phyloP scores from a whole-genome alignment of 352 stramenopile species.

The Globisporangium abappressorium region DNA sequence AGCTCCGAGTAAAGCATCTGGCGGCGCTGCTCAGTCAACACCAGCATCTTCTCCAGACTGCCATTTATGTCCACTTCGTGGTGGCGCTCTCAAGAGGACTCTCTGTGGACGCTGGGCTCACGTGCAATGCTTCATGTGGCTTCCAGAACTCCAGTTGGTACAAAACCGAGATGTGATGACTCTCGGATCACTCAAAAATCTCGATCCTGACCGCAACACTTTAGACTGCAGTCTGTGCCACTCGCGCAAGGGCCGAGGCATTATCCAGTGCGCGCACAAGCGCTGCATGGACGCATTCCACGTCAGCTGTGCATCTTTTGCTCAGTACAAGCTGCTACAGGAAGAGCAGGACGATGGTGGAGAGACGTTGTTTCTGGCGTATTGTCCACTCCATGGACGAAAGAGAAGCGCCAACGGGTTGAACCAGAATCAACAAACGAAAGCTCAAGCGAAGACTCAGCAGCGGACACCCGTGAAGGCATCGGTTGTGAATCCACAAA shows the following conservation, averaged over 20 bases:
- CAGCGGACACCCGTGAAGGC: constrained; percentile 7
- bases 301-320: constrained; percentile 67
- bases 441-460: background rate
- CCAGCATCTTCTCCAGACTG: constrained; percentile 25
- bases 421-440: constrained; percentile 7
- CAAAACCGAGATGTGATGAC: constrained; percentile 29
- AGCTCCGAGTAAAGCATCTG: background rate
- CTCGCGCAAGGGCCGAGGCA: constrained; percentile 47
- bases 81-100: constrained; percentile 59
- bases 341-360: constrained; percentile 33
- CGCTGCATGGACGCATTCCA: constrained; percentile 75
- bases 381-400: constrained; percentile 61
- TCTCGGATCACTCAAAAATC: constrained; percentile 41
- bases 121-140: constrained; percentile 86
- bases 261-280: constrained; percentile 80
- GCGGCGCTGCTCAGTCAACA: background rate
- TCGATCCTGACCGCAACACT: constrained; percentile 61
- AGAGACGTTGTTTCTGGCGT: constrained; percentile 64
- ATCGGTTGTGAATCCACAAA: constrained; percentile 2
- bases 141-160: constrained; percentile 63
- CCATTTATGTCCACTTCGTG: constrained; percentile 65
- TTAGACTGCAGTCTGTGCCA: constrained; percentile 73
- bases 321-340: constrained; percentile 61
- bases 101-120: constrained; percentile 73
- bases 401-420: constrained; percentile 19